Percentiles rank a stretch among this genome's conserved stretches.
Evolutionary conservation across 495 filamentous ascomycete species (phyloP).

Genomic region (Hypoxylon fuscum): DNA sequence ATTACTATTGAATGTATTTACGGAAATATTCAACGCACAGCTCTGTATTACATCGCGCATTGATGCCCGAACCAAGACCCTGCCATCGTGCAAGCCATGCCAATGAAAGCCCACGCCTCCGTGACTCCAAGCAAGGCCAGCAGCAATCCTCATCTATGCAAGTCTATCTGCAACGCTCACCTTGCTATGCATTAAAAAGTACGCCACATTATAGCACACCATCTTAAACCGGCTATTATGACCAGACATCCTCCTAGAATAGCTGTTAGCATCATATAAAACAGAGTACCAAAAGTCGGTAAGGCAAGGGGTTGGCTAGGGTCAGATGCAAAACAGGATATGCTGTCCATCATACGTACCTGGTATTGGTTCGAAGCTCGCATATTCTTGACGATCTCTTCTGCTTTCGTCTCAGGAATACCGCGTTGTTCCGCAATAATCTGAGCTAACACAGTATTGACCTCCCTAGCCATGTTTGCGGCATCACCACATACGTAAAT

Average conservation of each 20-base stretch:
- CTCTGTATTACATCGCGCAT: slow-evolving; percentile 25
- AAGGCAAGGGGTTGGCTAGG: not conserved
- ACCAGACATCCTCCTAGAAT: slow-evolving; percentile 85
- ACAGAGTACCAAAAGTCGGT: not conserved
- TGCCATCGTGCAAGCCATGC: slow-evolving; percentile 28
- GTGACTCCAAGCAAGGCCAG: slow-evolving; percentile 37
- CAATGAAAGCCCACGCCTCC: slow-evolving; percentile 35
- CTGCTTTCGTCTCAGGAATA: slow-evolving; percentile 81
- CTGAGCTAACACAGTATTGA: slow-evolving; percentile 83
- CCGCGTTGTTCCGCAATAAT: slow-evolving; percentile 86
- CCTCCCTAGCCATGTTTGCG: slow-evolving; percentile 97
- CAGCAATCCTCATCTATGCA: slow-evolving; percentile 40
- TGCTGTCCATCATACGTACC: slow-evolving; percentile 60
- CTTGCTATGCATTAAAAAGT: slow-evolving; percentile 35
- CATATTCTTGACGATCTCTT: slow-evolving; percentile 97
- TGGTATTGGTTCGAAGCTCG: slow-evolving; percentile 94
- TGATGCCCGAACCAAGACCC: slow-evolving; percentile 28
- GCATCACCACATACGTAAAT: slow-evolving; percentile 99
- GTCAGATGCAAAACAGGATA: not conserved
- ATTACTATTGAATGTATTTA: slow-evolving; percentile 42
- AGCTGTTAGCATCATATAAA: slow-evolving; percentile 36
- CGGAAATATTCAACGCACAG: slow-evolving; percentile 20
- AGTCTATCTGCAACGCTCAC: slow-evolving; percentile 40
- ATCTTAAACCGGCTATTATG: slow-evolving; percentile 59
- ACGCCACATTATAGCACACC: slow-evolving; percentile 2